Conservation (phyloP, 768 basidiomycete species). For the Coprinopsis marcescibilis region DNA sequence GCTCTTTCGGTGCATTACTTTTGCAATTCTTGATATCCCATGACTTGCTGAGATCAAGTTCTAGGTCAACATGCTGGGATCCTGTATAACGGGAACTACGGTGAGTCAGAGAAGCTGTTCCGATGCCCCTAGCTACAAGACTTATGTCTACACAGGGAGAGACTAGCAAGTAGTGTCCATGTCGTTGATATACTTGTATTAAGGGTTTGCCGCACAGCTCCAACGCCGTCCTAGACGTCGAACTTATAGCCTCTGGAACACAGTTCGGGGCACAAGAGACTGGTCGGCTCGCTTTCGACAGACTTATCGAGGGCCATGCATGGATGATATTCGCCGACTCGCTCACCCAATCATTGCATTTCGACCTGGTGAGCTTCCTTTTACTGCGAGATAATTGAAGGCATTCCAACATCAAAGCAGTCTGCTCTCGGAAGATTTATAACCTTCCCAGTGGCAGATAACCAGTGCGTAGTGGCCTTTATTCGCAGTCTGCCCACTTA, state of each 20-base stretch:
- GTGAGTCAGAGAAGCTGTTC: conserved; percentile 19
- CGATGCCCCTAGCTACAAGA: neutral
- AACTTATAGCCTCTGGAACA: conserved; percentile 56
- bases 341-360: conserved; percentile 52
- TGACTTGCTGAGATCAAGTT: too few relatives aligned
- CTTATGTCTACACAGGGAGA: conserved; percentile 26
- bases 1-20: conserved; percentile 42
- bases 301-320: conserved; percentile 49
- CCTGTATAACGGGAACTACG: conserved; percentile 73
- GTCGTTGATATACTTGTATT: neutral
- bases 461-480: conserved; percentile 26
- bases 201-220: conserved; percentile 28
- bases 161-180: conserved; percentile 30
- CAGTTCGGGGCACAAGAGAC: conserved; percentile 41
- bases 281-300: conserved; percentile 45
- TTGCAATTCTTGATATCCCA: too few relatives aligned
- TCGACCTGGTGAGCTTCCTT: conserved; percentile 57
- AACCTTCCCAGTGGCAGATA: conserved; percentile 51
- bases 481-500: neutral
- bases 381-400: neutral
- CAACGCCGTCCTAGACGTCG: conserved; percentile 57
- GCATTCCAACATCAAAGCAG: conserved; percentile 25
- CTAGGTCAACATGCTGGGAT: conserved; percentile 54
- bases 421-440: conserved; percentile 63
- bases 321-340: conserved; percentile 71